Evolutionary conservation across 1,284 basidiomycete genomes (phyloP), one percentile per base, ranked within the genome.

Genomic region (Limonomyces culmigenus): DNA sequence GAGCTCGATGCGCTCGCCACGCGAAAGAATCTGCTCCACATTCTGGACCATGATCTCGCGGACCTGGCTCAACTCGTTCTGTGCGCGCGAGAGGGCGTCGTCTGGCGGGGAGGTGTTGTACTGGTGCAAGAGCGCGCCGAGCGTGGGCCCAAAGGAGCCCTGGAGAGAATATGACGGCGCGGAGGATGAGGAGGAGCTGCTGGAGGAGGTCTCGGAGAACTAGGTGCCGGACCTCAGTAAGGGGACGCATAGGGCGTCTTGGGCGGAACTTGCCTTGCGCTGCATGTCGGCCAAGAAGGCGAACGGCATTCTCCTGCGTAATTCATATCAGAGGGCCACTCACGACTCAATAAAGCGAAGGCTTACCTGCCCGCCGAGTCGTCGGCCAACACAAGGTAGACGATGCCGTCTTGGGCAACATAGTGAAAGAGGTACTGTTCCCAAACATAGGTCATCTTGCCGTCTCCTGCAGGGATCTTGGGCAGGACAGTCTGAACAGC

Each of bases 11-110:
- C 93, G 69, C 55, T 99, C 95, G 5, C 93, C 95, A 29, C 95
- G 68, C 39, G 73, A 81, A 29, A 99, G 68, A 46, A 98, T 95
- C 56, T 89, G 83, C 56, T 92, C 87, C 41, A 93, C 88, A 52
- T 92, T 92, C 55, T 91, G 84, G 29, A 95, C 91, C 89, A 96
- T 95, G 56, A 96, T 89, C 47, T 93, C 84, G 56, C 96, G 96
- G 34, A 93, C 89, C 48, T 91, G 83, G 42, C 81, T 80, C 20
- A 98, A 67, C 52, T 98, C 92, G 6, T 69, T 70, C 51, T 92
- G 89, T 2, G 95, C 93, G 43, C 86, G 80, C 21, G 75, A 62
- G 40, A 97, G 75, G 39, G 92, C 88, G 52, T 98, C 93, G n/a
- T 69, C 63, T 5, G 88, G 86, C n/a, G 89, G 89, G 12, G 75